These are phyloP conservation scores for Aspergillaceae sp. DNA, from an alignment of 2,329 filamentous ascomycete genomes.

Conservation along the genomic window DNA sequence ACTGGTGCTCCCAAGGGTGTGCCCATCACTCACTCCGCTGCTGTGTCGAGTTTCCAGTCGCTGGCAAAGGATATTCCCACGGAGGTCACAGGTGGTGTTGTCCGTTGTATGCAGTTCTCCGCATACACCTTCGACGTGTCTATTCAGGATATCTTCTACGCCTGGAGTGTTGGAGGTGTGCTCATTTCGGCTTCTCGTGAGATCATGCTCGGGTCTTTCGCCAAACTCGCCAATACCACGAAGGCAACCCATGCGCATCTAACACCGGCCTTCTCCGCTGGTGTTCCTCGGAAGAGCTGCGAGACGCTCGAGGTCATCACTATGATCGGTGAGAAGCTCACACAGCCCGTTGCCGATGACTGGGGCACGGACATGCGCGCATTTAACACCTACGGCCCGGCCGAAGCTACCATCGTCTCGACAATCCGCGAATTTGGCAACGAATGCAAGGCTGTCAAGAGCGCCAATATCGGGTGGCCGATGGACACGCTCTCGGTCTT, in stretches of 20 bases:
- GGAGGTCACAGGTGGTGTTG: slow-evolving; percentile 15
- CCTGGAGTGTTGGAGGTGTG: slow-evolving; percentile 20
- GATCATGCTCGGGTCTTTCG: slow-evolving; percentile 21
- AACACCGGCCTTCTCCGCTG: slow-evolving; percentile 25
- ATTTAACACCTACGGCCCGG: slow-evolving; percentile 34
- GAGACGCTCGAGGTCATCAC: slow-evolving; percentile 24
- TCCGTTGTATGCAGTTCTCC: slow-evolving; percentile 32
- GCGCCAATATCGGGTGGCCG: slow-evolving; percentile 25
- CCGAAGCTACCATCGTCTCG: slow-evolving; percentile 28
- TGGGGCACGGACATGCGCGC: slow-evolving; percentile 31
- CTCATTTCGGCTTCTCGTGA: slow-evolving; percentile 20
- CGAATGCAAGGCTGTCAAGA: slow-evolving; percentile 15
- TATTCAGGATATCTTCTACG: slow-evolving; percentile 26
- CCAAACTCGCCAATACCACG: slow-evolving; percentile 17
- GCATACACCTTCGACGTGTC: slow-evolving; percentile 36
- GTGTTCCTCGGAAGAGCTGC: slow-evolving; percentile 18
- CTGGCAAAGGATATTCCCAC: slow-evolving; percentile 24
- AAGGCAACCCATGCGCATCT: slow-evolving; percentile 23
- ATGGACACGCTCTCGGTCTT: slow-evolving; percentile 23
- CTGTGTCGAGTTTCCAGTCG: slow-evolving; percentile 28
- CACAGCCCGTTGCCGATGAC: slow-evolving; percentile 25
- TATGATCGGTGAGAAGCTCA: slow-evolving; percentile 29
- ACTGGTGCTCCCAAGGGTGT: slow-evolving; percentile 34
- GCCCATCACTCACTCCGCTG: slow-evolving; percentile 29
- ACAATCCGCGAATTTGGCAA: slow-evolving; percentile 23